Evolutionary conservation across 164 flowering plant species (phyloP), one percentile per base, ranked within the genome.

Genomic region (Vitis rupestris): DNA sequence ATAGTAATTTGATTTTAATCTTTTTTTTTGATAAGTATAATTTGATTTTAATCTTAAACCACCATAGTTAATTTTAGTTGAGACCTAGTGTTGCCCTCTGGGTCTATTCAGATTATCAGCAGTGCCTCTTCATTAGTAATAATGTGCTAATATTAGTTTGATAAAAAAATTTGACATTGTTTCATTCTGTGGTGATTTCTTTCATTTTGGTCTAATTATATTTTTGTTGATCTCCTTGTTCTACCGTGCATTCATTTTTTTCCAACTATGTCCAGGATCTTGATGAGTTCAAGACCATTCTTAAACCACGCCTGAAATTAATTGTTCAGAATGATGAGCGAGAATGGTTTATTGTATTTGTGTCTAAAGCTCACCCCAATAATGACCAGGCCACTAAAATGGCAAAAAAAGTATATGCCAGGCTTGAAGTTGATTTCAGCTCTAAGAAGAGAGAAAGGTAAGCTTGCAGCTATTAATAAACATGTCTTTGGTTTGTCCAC

Each of bases 281-380:
- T 78, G 99, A 96, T 81, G 99, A 96, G 82, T 96, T 91, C 77
- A 96, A 93, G 82, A 91, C 86, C 64, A 93, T 93, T 65, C 82
- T 96, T 29, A 96, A 93, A 82, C 97, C 98, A 50, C 94, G 99
- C 54, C 78, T 96, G 67, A 96, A 96, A 71, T 76, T 96, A 70
- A 89, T 93, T 68, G 88, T 88, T 67, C 99, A 96, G 80, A 93
- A 93, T 84, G 99, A 96, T 73, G 99, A 96, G 60, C 79, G 88
- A 50, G 99, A 96, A 74, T 96, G 98, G 97, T 91, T 91, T 81
- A 89, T 96, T 76, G 97, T 96, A 3, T 96, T 88, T 70, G 98
- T 96, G 54, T 89, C 98, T 68, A 89, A 74, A 82, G 98, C 98
- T 76, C 87, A 83, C 57, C 94, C 99, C 65, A 90, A 59, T 81